Base-by-base conservation (phyloP, 441 rosid genomes). In the Pelargonium australe region DNA sequence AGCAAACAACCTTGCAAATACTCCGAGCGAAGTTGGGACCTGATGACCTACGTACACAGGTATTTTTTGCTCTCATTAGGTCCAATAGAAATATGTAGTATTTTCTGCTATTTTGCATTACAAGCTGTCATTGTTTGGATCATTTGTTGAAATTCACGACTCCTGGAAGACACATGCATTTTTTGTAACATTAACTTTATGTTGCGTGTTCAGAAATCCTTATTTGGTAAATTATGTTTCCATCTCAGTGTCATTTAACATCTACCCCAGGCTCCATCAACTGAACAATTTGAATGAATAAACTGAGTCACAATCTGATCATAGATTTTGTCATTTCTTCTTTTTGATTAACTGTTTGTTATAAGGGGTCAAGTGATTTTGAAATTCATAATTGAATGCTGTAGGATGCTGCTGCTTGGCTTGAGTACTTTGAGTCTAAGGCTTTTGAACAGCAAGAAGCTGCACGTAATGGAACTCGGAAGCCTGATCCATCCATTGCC, bases 341-440 rank as follows among this genome's bases (percentile, higher is more conserved):
- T 17, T 63, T 7, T 23, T 28, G 2, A 20, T 43, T 4, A 47
- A 45, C 13, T 61, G 63, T 53, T n/a, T 8, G 40, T 45, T n/a
- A 1, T 10, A 37, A 34, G 53, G 23, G 3, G 45, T 17, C 0
- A 41, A 25, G 70, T 70, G 16, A 51, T 37, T 43, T 23, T 69
- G 34, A 68, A 58, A 17, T 23, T 63, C 65, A 69, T 25, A 73
- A 65, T 34, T 55, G 49, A 57, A 70, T 49, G 63, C 68, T 69
- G 70, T 71, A 89, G 95, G 95, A 89, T 80, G 95, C 95, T 40
- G 90, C 91, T 80, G 95, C 91, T 14, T 89, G 91, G 91, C 95
- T 89, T 45, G 95, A 86, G 77, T 89, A 86, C 75, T 86, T 89
- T n/a, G 23, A 20, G 23, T 20, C 23, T 20, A 20, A 20, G 23